phyloP scores from a whole-genome alignment of 2,329 filamentous ascomycete species.

The Zelopaecilomyces penicillatus region DNA sequence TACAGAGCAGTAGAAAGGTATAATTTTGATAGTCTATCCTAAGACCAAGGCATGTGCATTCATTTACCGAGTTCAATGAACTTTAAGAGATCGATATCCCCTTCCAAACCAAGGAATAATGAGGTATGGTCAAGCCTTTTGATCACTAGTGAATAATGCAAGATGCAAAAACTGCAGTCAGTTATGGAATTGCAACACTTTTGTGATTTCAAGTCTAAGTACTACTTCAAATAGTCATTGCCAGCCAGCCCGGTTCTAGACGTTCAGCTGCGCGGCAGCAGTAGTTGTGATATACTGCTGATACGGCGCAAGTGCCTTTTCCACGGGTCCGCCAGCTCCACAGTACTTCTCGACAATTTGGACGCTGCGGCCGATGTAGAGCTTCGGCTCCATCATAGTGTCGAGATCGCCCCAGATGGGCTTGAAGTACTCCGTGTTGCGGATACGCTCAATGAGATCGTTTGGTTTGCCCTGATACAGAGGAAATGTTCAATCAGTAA shows the following conservation, averaged over 20 bases:
- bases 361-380: constrained; percentile 38
- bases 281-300: constrained; percentile 21
- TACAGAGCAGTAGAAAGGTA: too few relatives aligned
- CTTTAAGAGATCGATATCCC: too few relatives aligned
- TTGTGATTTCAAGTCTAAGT: too few relatives aligned
- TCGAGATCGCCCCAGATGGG: constrained; percentile 64
- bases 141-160: too few relatives aligned
- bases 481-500: constrained; percentile 19
- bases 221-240: too few relatives aligned
- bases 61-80: too few relatives aligned
- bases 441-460: constrained; percentile 74
- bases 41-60: too few relatives aligned
- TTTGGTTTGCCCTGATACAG: constrained; percentile 65
- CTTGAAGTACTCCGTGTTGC: constrained; percentile 63
- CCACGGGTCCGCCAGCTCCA: constrained; percentile 29
- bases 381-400: constrained; percentile 53
- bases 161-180: too few relatives aligned
- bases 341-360: constrained; percentile 39
- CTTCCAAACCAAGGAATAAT: too few relatives aligned
- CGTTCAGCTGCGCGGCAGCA: constrained; percentile 6
- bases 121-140: too few relatives aligned
- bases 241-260: neutral
- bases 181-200: too few relatives aligned
- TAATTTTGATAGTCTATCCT: too few relatives aligned
- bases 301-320: constrained; percentile 32